A percentile compares a stretch with the other conserved stretches of the same genome.
phyloP scores from a whole-genome alignment of 305 asterid genomes.

The Galium porrigens region DNA sequence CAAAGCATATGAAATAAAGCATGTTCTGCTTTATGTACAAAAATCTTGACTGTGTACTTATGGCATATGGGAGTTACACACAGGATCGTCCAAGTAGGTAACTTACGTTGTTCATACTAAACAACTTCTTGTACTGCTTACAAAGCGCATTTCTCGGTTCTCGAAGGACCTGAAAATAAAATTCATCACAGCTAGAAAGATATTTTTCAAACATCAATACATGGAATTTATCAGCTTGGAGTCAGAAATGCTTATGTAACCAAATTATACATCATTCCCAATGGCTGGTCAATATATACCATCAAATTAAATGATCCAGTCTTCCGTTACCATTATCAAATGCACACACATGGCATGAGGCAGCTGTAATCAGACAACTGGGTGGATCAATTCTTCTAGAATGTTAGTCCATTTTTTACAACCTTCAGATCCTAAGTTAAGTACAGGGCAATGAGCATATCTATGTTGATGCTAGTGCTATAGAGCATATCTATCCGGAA shows the following conservation, averaged over 20 bases:
- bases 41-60: background rate
- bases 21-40: background rate
- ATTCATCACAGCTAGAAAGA: background rate
- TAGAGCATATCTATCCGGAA: background rate
- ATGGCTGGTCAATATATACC: background rate
- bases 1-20: slow-evolving; percentile 5
- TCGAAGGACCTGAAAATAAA: slow-evolving; percentile 47
- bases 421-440: background rate
- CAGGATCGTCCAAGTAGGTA: background rate
- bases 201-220: background rate
- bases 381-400: background rate
- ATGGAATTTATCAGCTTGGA: background rate
- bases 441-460: background rate
- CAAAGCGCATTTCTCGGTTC: slow-evolving; percentile 90
- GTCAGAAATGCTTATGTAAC: background rate
- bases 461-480: too few species aligned
- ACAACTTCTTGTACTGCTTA: slow-evolving; percentile 79
- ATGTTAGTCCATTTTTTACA: background rate
- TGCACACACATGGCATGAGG: background rate
- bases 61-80: background rate
- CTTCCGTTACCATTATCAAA: background rate
- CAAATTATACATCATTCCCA: background rate
- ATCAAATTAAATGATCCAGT: background rate
- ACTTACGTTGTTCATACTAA: slow-evolving; percentile 72
- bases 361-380: background rate